Base-by-base conservation (phyloP, 148 eudicot species). In the Rhododendron simsii region DNA sequence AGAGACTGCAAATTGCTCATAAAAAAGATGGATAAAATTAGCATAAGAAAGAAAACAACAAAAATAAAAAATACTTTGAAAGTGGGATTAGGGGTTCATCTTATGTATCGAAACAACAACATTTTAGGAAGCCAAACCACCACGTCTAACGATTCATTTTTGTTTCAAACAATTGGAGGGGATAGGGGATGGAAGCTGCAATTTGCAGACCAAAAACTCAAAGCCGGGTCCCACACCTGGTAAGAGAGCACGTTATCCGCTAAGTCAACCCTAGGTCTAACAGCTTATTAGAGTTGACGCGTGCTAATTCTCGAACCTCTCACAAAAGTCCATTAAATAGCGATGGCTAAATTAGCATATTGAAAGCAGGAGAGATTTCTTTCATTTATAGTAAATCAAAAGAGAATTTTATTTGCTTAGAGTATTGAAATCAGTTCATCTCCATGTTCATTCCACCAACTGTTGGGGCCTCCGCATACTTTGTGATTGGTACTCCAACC, bases 1-100 rank as follows among this genome's bases (percentile, higher is more conserved):
- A 97, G 93, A 84, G 96, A 95, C 98, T 95, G 95, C 89, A 82
- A 84, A 81, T 57, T 23, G 80, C 13, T n/a, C 15, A 28, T 69
- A 85, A 45, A 51, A 86, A 37, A 55, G 13, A n/a, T 5, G 28
- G 45, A 13, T n/a, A 53, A 35, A 35, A 37, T 44, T 37, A 82
- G 86, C 59, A 35, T 18, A 1, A 13, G 50, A 76, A 82, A 26
- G 76, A 20, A 55, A 55, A 81, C 20, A 44, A 75, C 14, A 51
- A 30, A 21, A 80, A 55, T 37, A 69, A 21, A 21, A 41, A 83
- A n/a, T 13, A 67, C 5, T 28, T 83, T 26, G 41, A 8, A 83
- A 26, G 55, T 41, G 12, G 12, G 84, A 44, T 59, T 59, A 37
- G 18, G 61, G 41, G 59, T n/a, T 16, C 47, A 37, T 9, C 26